Evolutionary conservation across 768 basidiomycete species (phyloP), one percentile per base, ranked within the genome.

Genomic region (Glaciozyma antarctica): DNA sequence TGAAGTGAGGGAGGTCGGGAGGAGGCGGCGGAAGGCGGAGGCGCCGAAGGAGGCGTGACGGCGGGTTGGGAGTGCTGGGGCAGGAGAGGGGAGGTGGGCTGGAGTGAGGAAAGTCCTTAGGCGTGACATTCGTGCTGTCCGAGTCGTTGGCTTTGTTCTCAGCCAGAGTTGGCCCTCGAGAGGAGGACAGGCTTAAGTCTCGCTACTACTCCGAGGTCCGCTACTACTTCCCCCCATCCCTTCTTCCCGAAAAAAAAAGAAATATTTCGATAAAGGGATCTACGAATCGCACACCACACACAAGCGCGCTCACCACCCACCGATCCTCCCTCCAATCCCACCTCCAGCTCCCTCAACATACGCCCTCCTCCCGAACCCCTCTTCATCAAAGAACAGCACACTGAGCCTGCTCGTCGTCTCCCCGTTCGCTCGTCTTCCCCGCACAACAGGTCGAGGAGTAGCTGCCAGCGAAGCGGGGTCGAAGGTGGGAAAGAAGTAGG

Each of bases 21-120:
- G 26, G 44, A 65, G 38, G 60, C 61, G 24, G 24, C 64, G 59
- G 26, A 65, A 47, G 17, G 59, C 56, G 21, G 60, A 57, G 41
- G 51, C 52, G 15, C 60, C 61, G 44, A 60, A 65, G 22, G 64
- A 65, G 10, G 60, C 60, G 48, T 65, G 60, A 9, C 64, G 64
- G 22, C 60, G 54, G 38, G 38, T 41, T 6, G 38, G 38, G 38
- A 41, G 38, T 12, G 38, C 38, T 41, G 38, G 38, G 13, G 38
- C 5, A 12, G 38, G 38, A 12, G 38, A 41, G 38, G 38, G 38
- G 38, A 41, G 38, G 13, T 2, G 10, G 12, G 10, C 5, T 13
- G 38, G 38, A 41, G 38, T 41, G 38, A 41, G 10, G 2, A 41
- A 12, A 41, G 38, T 41, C 13, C 38, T 10, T 2, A 41, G 38